Evolutionary conservation across 768 basidiomycete species (phyloP).

Genomic region (Rhodosporidiobolus sp.): DNA sequence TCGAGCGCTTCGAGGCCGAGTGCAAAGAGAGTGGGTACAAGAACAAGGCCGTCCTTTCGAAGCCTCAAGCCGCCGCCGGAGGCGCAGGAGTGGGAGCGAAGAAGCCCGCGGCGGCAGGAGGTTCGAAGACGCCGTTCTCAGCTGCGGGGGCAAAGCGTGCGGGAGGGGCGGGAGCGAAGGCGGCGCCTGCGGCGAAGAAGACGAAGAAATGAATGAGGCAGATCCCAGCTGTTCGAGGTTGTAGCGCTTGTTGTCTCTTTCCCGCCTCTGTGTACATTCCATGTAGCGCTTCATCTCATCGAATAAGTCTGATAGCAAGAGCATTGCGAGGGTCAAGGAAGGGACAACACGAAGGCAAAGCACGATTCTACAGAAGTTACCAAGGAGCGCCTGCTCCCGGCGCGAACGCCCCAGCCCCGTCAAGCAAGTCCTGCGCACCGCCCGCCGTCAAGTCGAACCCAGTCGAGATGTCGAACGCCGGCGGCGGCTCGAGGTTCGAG

Average conservation of each 20-base stretch:
- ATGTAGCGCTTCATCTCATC: neutral
- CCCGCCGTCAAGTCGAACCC: neutral
- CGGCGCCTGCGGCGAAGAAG: too few relatives aligned
- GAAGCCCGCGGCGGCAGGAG: neutral
- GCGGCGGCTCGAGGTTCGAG: neutral
- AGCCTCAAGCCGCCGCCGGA: neutral
- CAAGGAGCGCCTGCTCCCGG: neutral
- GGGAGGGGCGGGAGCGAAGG: neutral
- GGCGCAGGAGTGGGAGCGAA: neutral
- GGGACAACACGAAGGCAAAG: neutral
- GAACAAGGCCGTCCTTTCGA: conserved; percentile 26
- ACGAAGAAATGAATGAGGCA: too few relatives aligned
- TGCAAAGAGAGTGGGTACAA: conserved; percentile 18
- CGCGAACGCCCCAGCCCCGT: neutral
- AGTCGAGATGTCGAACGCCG: neutral
- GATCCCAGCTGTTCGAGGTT: neutral
- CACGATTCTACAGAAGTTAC: neutral
- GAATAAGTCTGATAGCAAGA: neutral
- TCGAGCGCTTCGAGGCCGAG: conserved; percentile 49
- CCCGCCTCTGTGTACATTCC: neutral
- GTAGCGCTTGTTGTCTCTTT: neutral
- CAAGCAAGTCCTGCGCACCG: neutral
- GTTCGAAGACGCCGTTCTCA: neutral
- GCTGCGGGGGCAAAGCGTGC: neutral
- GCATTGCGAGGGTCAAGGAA: neutral